Conservation (phyloP, 345 rosid species). For the Populus tremula region DNA sequence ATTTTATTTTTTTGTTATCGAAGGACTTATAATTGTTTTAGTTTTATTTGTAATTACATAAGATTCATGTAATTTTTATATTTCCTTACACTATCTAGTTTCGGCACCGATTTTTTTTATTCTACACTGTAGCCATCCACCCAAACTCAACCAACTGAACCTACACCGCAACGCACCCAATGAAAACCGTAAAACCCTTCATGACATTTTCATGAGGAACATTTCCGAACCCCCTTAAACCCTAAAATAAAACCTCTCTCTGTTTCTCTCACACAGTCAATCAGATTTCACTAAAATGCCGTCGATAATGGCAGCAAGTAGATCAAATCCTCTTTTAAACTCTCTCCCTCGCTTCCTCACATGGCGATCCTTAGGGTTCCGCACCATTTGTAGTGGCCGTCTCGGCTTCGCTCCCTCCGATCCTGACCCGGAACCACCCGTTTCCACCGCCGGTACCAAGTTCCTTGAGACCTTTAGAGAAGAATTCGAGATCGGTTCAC, state of each 20-base stretch:
- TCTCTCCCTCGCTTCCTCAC: conserved; percentile 50
- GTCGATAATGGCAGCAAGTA: conserved; percentile 37
- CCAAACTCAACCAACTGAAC: too few species aligned
- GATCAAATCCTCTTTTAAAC: conserved; percentile 43
- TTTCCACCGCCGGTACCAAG: conserved; percentile 49
- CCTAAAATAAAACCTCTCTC: neutral
- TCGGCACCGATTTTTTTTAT: too few species aligned
- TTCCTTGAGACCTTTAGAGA: conserved; percentile 67
- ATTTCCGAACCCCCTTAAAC: too few species aligned
- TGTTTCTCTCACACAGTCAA: neutral
- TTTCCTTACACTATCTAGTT: too few species aligned
- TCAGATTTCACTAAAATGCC: conserved; percentile 35
- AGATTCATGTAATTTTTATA: too few species aligned
- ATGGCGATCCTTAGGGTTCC: conserved; percentile 55
- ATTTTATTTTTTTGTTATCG: too few species aligned
- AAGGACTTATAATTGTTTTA: too few species aligned
- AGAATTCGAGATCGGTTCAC: conserved; percentile 84
- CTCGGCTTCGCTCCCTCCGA: conserved; percentile 53
- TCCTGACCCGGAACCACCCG: conserved; percentile 26
- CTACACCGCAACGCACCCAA: too few species aligned
- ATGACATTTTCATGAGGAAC: too few species aligned
- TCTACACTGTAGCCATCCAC: too few species aligned
- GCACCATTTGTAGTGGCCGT: conserved; percentile 57
- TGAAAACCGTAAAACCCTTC: conserved; percentile 18
- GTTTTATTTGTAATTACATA: too few species aligned